Conservation (phyloP, 805 yeast genomes). For the Candida railenensis region DNA sequence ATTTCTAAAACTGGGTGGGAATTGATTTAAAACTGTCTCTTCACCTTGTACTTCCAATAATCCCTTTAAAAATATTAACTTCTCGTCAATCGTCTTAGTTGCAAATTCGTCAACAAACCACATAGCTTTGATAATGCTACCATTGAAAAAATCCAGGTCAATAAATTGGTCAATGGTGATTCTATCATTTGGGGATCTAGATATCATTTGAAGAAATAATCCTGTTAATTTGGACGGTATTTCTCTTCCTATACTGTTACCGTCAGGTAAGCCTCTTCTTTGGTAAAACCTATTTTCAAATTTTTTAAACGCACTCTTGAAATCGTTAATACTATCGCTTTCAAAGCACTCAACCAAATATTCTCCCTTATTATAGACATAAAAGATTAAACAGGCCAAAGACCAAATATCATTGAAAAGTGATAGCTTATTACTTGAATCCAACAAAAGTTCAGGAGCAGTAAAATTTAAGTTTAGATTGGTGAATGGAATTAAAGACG, state of each 20-base stretch:
- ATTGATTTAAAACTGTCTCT: constrained; percentile 24
- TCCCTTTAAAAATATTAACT: constrained; percentile 65
- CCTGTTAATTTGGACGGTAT: constrained; percentile 58
- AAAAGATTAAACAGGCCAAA: constrained; percentile 72
- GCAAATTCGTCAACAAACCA: constrained; percentile 80
- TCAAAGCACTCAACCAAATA: constrained; percentile 41
- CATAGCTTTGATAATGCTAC: constrained; percentile 77
- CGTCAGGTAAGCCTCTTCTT: constrained; percentile 27
- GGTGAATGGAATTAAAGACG: constrained; percentile 77
- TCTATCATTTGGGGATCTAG: constrained; percentile 57
- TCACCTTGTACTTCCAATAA: constrained; percentile 36
- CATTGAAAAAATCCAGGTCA: constrained; percentile 75
- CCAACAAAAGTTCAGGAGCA: constrained; percentile 82
- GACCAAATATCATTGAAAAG: constrained; percentile 82
- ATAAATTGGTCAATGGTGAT: constrained; percentile 63
- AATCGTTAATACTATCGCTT: constrained; percentile 56
- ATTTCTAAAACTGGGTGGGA: constrained; percentile 49
- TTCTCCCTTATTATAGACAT: constrained; percentile 59
- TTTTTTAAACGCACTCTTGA: constrained; percentile 52
- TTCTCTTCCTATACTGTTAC: constrained; percentile 47
- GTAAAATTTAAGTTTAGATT: constrained; percentile 69
- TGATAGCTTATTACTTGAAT: constrained; percentile 51
- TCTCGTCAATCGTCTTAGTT: constrained; percentile 68
- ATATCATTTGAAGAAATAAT: constrained; percentile 52
- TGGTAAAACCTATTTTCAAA: constrained; percentile 46